Evolutionary conservation across 345 rosid genomes (phyloP).

Genomic region (Linum lewisii): DNA sequence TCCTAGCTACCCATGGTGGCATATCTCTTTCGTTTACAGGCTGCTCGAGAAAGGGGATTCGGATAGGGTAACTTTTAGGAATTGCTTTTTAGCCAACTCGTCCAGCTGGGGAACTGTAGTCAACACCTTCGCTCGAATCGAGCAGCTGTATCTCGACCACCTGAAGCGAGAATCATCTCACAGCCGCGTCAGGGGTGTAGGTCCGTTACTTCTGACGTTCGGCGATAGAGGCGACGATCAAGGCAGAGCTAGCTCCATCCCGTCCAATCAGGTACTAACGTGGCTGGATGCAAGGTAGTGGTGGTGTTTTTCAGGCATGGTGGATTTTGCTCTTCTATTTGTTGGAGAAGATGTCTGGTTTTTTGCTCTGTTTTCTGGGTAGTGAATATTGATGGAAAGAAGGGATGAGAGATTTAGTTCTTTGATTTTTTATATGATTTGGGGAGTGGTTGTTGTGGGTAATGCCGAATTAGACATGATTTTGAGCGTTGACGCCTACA

Average conservation of each 20-base stretch:
- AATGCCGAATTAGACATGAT: too few species aligned
- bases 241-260: constrained; percentile 34
- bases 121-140: constrained; percentile 45
- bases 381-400: too few species aligned
- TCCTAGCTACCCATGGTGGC: constrained; percentile 32
- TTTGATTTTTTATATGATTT: too few species aligned
- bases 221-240: constrained; percentile 34
- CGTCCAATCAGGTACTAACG: constrained; percentile 19
- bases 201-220: constrained; percentile 27
- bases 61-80: constrained; percentile 24
- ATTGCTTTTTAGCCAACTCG: constrained; percentile 21
- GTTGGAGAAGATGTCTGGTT: too few species aligned
- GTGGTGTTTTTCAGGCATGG: too few species aligned
- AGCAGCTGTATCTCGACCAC: constrained; percentile 13
- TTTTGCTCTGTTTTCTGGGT: too few species aligned
- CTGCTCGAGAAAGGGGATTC: constrained; percentile 23
- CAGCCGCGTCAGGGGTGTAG: constrained; percentile 40
- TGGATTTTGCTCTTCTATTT: too few species aligned
- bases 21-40: constrained; percentile 22
- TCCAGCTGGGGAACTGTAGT: constrained; percentile 47
- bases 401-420: too few species aligned
- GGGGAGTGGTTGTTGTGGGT: too few species aligned
- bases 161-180: constrained; percentile 15
- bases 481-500: too few species aligned
- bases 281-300: constrained; percentile 58